Percentiles rank a stretch among this genome's conserved stretches.
Evolutionary conservation across 31 red algal species (phyloP).

Genomic region (Asparagopsis taxiformis): DNA sequence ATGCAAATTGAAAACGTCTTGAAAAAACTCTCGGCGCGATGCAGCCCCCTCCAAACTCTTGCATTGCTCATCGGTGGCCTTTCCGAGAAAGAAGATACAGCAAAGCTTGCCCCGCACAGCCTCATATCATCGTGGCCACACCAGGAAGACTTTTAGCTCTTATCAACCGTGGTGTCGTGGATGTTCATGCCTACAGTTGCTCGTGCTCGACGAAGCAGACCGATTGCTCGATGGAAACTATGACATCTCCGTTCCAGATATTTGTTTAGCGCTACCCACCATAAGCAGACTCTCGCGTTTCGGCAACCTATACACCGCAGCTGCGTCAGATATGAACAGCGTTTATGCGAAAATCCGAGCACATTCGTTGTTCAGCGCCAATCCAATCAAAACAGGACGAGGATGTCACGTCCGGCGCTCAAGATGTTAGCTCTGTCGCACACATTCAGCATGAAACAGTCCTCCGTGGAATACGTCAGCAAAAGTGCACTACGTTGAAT

Average conservation of each 20-base stretch:
- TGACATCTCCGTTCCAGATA: constrained; percentile 21
- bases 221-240: constrained; percentile 28
- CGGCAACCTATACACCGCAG: constrained; percentile 39
- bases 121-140: constrained; percentile 43
- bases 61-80: constrained; percentile 27
- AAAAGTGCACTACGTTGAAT: constrained; percentile 6
- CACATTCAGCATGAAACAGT: constrained; percentile 24
- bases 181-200: constrained; percentile 17
- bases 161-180: constrained; percentile 11
- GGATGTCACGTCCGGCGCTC: no score
- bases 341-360: constrained; percentile 47
- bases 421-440: no score
- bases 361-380: constrained; percentile 13
- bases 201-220: constrained; percentile 64
- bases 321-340: constrained; percentile 10
- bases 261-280: constrained; percentile 21
- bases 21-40: neutral
- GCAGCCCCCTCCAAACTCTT: constrained; percentile 6
- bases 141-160: constrained; percentile 43
- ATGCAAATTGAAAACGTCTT: constrained; percentile 38
- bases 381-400: no score
- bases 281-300: constrained; percentile 56
- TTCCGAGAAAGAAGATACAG: constrained; percentile 24
- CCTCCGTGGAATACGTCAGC: constrained; percentile 24
- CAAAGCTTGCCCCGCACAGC: neutral